Percentiles rank a stretch among this genome's conserved stretches.
phyloP scores from a whole-genome alignment of 176 grass and related monocot genomes.

The Carex pumila region DNA sequence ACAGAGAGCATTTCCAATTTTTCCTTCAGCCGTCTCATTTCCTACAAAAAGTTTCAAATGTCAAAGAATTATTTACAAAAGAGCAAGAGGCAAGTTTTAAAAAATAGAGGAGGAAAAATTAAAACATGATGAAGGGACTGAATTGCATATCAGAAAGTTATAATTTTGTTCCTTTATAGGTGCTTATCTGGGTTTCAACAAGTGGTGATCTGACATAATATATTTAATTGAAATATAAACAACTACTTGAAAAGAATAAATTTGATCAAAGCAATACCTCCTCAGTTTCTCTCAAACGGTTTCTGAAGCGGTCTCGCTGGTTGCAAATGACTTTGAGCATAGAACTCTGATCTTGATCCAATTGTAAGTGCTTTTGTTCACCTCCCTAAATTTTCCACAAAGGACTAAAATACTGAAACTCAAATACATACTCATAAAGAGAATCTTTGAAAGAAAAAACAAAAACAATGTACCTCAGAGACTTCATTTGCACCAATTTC shows the following conservation, averaged over 20 bases:
- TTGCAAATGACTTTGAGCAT: conserved; percentile 99
- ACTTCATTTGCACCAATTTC: conserved; percentile 84
- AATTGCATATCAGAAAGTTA: background rate
- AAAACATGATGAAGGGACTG: background rate
- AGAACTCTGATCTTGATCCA: conserved; percentile 97
- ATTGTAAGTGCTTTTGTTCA: conserved; percentile 59
- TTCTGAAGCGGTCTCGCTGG: conserved; percentile 91
- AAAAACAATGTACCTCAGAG: conserved; percentile 54
- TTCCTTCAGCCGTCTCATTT: conserved; percentile 90
- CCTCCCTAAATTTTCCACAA: conserved; percentile 47
- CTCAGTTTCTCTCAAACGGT: conserved; percentile 79
- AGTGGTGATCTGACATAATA: background rate
- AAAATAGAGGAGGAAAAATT: background rate
- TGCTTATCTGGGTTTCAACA: background rate
- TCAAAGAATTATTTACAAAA: background rate
- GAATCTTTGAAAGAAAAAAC: conserved; percentile 18
- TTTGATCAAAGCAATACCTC: conserved; percentile 40
- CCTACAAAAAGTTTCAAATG: conserved; percentile 35
- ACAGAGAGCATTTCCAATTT: conserved; percentile 77
- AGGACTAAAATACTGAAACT: background rate
- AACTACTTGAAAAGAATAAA: background rate
- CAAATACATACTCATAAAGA: background rate
- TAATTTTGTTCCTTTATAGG: background rate
- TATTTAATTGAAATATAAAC: background rate
- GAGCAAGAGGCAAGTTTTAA: background rate